Base-by-base conservation (phyloP, 2,329 filamentous ascomycete genomes). In the Malbranchea zuffiana region DNA sequence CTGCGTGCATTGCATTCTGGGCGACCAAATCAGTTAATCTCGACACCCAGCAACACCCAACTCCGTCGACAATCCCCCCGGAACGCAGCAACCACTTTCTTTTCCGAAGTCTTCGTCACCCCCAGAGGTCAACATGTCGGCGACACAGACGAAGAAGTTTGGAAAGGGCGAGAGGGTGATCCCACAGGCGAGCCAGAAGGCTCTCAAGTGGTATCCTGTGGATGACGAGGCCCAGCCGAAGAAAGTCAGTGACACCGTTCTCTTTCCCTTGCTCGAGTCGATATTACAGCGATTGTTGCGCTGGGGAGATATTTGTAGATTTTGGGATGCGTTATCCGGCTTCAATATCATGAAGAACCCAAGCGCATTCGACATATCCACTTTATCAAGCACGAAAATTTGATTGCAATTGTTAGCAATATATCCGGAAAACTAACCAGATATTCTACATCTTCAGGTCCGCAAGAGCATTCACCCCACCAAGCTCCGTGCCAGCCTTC, bases 151-250 rank as follows among this genome's bases (percentile, higher is more conserved):
- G 62, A 93, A 94, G 84, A 88, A 82, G 76, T 95, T 94, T 77
- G 86, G 86, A 74, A 90, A 90, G 78, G 84, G 84, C 71, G 82
- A 84, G 73, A 80, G 88, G 74, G 76, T 81, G 68, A 80, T 95
- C 68, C 86, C 83, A 67, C 78, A 82, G 69, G 68, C 74, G 68
- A 74, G 75, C 63, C 78, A 94, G 70, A 93, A 92, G 83, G 88
- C 88, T 61, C 79, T 83, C 76, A 96, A 95, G 75, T 98, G 88
- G 85, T 98, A 98, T 74, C 84, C 86, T 67, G 83, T 85, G 64
- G 82, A 92, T 68, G 88, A 95, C 69, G 82, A 88, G 63, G 65
- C 75, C 65, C 72, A 81, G 70, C 76, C 78, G 61, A 93, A 87
- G 79, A 88, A 92, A 83, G 90, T 98, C 78, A 76, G 86, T 82